A percentile compares a stretch with the other conserved stretches of the same genome.
phyloP scores from a whole-genome alignment of 805 yeast species.

The Saccharomyces kudriavzevii region DNA sequence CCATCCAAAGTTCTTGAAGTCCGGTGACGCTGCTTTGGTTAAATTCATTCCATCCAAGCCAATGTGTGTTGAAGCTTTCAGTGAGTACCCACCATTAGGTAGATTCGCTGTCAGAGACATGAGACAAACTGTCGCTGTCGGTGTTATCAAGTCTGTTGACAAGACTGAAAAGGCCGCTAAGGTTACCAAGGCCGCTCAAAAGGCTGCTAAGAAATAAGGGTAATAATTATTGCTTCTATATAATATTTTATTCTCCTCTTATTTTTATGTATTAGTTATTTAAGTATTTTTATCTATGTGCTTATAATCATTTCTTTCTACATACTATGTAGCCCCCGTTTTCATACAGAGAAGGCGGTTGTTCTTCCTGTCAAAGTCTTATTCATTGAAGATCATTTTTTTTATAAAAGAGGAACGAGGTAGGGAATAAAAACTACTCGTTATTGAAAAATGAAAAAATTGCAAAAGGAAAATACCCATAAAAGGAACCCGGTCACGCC shows the following conservation, averaged over 20 bases:
- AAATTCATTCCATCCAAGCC: slow-evolving; percentile 83
- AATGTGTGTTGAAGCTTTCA: slow-evolving; percentile 90
- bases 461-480: background rate
- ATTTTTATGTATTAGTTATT: slow-evolving; percentile 12
- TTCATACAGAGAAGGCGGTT: background rate
- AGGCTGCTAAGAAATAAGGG: slow-evolving; percentile 30
- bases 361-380: background rate
- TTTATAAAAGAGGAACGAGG: background rate
- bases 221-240: slow-evolving; percentile 7
- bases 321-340: background rate
- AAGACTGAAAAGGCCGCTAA: slow-evolving; percentile 81
- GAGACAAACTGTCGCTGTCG: slow-evolving; percentile 99
- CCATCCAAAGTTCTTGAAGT: slow-evolving; percentile 85
- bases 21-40: slow-evolving; percentile 95
- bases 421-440: background rate
- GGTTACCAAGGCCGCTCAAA: slow-evolving; percentile 89
- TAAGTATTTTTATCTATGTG: slow-evolving; percentile 7
- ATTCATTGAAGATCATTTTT: background rate
- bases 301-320: slow-evolving; percentile 2
- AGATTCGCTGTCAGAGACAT: slow-evolving; percentile 98
- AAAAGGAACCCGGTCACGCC: no score
- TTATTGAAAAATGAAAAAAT: background rate
- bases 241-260: slow-evolving; percentile 8
- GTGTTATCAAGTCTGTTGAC: slow-evolving; percentile 94
- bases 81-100: slow-evolving; percentile 94